Evolutionary conservation across 2,329 filamentous ascomycete species (phyloP).

Genomic region (Fusarium sp.): DNA sequence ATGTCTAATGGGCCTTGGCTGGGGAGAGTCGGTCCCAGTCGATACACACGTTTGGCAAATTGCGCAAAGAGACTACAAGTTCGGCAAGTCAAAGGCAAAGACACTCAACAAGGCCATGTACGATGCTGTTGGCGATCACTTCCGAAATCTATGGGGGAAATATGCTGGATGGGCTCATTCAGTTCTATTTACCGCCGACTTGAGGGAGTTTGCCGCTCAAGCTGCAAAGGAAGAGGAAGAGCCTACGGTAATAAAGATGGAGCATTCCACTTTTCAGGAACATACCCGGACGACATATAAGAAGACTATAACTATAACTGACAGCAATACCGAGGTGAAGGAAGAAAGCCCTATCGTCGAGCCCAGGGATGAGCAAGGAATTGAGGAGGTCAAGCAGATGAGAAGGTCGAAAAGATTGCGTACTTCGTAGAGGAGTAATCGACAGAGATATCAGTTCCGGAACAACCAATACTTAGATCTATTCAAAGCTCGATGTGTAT

Average conservation of each 20-base stretch:
- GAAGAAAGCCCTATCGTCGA: conserved; percentile 30
- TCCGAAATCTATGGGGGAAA: conserved; percentile 89
- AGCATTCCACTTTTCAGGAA: conserved; percentile 46
- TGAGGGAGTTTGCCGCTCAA: conserved; percentile 85
- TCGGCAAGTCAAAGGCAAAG: conserved; percentile 86
- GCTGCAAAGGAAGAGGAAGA: conserved; percentile 48
- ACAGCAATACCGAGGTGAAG: conserved; percentile 35
- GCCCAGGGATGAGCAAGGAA: conserved; percentile 32
- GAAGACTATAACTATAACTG: conserved; percentile 36
- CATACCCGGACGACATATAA: conserved; percentile 47
- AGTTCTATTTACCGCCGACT: conserved; percentile 93
- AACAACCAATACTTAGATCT: background rate
- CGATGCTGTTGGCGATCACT: conserved; percentile 90
- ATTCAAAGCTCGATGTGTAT: too few species aligned
- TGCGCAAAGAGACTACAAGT: conserved; percentile 94
- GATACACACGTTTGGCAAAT: conserved; percentile 99
- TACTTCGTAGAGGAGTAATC: conserved; percentile 24
- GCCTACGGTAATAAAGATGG: conserved; percentile 30
- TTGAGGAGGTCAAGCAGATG: conserved; percentile 24
- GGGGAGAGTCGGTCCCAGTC: conserved; percentile 94
- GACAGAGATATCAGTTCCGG: too few species aligned
- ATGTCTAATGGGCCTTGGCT: conserved; percentile 94
- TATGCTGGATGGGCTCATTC: conserved; percentile 98
- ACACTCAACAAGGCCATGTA: conserved; percentile 92
- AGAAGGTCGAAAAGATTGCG: conserved; percentile 51